phyloP scores from a whole-genome alignment of 2,329 filamentous ascomycete genomes.

The Diaporthe ampelina region DNA sequence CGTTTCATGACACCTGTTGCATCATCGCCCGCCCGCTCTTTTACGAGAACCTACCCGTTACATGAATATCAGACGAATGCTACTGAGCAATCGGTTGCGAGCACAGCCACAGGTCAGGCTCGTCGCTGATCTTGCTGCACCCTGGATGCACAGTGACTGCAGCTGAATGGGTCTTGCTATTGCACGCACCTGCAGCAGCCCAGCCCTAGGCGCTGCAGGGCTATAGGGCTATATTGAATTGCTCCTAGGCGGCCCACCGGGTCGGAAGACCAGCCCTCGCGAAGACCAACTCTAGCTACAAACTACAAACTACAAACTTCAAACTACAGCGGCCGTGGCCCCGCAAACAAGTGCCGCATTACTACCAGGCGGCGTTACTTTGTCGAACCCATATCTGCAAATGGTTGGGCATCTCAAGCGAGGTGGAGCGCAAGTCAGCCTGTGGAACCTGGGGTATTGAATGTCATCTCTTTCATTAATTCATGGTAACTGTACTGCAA shows the following conservation, averaged over 20 bases:
- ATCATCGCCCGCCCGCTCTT: conserved; percentile 18
- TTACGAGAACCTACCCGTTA: conserved; percentile 20
- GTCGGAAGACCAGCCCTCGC: neutral
- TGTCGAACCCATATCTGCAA: neutral
- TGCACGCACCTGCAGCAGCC: neutral
- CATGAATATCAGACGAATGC: conserved; percentile 28
- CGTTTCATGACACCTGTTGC: conserved; percentile 36
- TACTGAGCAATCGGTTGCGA: neutral
- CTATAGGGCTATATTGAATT: neutral
- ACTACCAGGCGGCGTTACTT: neutral
- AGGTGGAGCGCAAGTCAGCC: neutral
- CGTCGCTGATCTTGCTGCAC: neutral
- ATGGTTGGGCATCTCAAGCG: conserved; percentile 21
- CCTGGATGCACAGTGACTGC: neutral
- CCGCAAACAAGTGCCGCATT: neutral
- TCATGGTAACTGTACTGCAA: conserved; percentile 10
- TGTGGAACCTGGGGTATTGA: neutral
- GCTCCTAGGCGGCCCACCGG: neutral
- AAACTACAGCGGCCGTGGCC: neutral
- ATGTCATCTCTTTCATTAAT: conserved; percentile 14
- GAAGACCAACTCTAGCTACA: neutral
- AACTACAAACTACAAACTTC: neutral
- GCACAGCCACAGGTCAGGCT: conserved; percentile 14
- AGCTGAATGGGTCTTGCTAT: neutral
- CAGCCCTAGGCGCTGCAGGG: conserved; percentile 4